A percentile compares a stretch with the other conserved stretches of the same genome.
Conservation (phyloP, 805 yeast species). For the Yamadazyma philogaea region DNA sequence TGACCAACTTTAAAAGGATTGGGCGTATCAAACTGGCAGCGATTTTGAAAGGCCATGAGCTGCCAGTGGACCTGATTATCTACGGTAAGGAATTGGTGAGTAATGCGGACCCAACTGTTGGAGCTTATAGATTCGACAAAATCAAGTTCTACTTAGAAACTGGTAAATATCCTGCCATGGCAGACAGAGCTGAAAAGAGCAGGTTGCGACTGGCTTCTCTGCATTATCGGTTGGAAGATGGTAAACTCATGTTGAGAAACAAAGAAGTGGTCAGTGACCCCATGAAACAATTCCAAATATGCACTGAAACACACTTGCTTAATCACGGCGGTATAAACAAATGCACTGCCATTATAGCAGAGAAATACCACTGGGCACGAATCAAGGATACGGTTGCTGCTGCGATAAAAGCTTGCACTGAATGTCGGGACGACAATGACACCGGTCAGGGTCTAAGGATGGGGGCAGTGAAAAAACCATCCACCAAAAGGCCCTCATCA, state of each 20-base stretch:
- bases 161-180: constrained; percentile 81
- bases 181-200: constrained; percentile 84
- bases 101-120: constrained; percentile 45
- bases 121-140: constrained; percentile 67
- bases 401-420: constrained; percentile 71
- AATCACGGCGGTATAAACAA: constrained; percentile 88
- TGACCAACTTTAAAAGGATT: constrained; percentile 68
- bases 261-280: constrained; percentile 82
- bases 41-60: constrained; percentile 75
- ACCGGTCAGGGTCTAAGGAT: background rate
- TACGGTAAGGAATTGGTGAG: constrained; percentile 78
- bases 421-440: constrained; percentile 55
- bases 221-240: constrained; percentile 68
- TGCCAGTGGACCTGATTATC: constrained; percentile 81
- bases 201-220: constrained; percentile 77
- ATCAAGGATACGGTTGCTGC: constrained; percentile 83
- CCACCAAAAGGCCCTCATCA: constrained; percentile 19
- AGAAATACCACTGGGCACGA: constrained; percentile 85
- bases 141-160: constrained; percentile 75
- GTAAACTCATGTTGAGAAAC: constrained; percentile 71
- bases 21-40: constrained; percentile 89
- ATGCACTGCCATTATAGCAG: constrained; percentile 74
- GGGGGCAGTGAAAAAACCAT: constrained; percentile 14
- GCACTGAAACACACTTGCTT: constrained; percentile 62
- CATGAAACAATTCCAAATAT: constrained; percentile 68